Conservation (phyloP, 2,329 filamentous ascomycete genomes). For the Monilinia fructicola region DNA sequence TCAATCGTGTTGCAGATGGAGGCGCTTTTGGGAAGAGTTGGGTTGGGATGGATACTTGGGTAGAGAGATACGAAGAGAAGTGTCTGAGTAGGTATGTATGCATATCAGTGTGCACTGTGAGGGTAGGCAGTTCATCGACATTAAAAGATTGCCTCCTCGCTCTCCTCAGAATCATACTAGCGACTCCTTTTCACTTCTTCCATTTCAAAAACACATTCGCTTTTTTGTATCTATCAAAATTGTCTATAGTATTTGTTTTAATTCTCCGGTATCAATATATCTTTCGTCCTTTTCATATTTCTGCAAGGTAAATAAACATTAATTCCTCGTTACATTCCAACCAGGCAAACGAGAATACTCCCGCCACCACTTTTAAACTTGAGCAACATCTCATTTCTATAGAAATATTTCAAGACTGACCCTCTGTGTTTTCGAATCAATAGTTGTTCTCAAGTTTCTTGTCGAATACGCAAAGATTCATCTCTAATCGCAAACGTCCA, state of each 20-base stretch:
- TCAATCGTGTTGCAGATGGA: slow-evolving; percentile 14
- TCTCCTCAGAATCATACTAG: background rate
- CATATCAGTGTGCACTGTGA: too few species aligned
- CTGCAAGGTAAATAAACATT: slow-evolving; percentile 21
- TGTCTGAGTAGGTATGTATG: background rate
- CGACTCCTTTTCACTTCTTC: background rate
- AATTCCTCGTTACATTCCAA: slow-evolving; percentile 23
- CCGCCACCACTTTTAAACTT: slow-evolving; percentile 22
- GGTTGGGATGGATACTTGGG: background rate
- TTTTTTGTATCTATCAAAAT: background rate
- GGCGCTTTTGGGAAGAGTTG: slow-evolving; percentile 14
- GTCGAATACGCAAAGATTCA: background rate
- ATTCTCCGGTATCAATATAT: background rate
- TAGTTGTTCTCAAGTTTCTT: slow-evolving; percentile 5
- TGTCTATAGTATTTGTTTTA: slow-evolving; percentile 1
- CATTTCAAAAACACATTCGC: slow-evolving; percentile 14
- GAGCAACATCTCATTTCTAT: slow-evolving; percentile 10
- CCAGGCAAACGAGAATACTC: slow-evolving; percentile 12
- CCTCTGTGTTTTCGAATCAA: background rate
- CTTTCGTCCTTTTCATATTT: background rate
- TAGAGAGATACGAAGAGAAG: background rate
- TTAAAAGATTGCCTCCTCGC: background rate
- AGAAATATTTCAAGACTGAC: slow-evolving; percentile 3
- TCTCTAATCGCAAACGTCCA: background rate
- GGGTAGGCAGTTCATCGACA: background rate